Evolutionary conservation across 2,329 filamentous ascomycete genomes (phyloP).

Genomic region (Fusarium incarnatum): DNA sequence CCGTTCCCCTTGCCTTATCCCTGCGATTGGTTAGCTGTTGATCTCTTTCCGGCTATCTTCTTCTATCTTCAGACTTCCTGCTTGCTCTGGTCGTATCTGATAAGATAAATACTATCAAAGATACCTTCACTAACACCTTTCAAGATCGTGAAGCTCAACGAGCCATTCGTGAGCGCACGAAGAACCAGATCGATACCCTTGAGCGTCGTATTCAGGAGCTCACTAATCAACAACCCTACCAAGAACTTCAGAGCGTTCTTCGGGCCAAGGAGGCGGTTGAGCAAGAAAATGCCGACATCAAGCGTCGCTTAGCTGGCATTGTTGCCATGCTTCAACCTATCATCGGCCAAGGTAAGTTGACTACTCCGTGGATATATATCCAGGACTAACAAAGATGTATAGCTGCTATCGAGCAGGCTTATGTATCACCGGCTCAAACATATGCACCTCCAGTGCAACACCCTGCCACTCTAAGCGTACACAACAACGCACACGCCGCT

Average conservation of each 20-base stretch:
- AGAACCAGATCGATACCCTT: conserved; percentile 79
- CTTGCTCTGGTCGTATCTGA: conserved; percentile 6
- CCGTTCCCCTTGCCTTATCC: neutral
- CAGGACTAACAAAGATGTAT: conserved; percentile 12
- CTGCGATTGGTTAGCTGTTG: neutral
- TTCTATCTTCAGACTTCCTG: conserved; percentile 3
- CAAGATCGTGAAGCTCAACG: conserved; percentile 86
- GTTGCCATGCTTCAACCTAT: conserved; percentile 73
- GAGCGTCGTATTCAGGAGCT: conserved; percentile 80
- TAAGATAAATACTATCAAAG: conserved; percentile 1
- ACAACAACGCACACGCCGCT: conserved; percentile 39
- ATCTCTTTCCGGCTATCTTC: conserved; percentile 2
- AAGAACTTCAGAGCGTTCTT: conserved; percentile 81
- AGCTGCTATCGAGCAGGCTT: conserved; percentile 48
- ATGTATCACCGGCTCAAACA: conserved; percentile 50
- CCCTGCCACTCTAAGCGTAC: conserved; percentile 30
- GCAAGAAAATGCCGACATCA: conserved; percentile 83
- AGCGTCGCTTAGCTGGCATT: conserved; percentile 73
- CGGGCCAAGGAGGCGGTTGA: conserved; percentile 81
- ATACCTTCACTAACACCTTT: conserved; percentile 28
- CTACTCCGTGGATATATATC: neutral
- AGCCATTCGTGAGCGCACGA: conserved; percentile 85
- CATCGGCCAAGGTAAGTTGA: conserved; percentile 52
- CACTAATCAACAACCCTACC: conserved; percentile 82
- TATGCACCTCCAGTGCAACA: conserved; percentile 44